These are phyloP conservation scores for Curvularia sp. DNA, from an alignment of 2,329 filamentous ascomycete genomes.

Conservation along the genomic window DNA sequence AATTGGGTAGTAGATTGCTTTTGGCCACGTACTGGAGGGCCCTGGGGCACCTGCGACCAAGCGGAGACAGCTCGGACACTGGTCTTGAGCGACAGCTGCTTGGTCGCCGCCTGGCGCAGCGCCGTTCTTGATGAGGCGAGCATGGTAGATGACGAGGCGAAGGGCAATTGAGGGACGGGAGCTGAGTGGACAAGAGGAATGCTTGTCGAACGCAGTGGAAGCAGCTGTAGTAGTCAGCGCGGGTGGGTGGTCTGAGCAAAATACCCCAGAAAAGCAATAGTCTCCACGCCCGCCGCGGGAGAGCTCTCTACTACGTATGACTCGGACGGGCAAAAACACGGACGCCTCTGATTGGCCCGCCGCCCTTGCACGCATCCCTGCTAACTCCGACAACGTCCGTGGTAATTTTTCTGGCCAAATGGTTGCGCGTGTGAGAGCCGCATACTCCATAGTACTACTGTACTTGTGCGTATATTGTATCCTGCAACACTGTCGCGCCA, in stretches of 20 bases:
- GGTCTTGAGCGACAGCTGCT: slow-evolving; percentile 43
- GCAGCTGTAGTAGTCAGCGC: slow-evolving; percentile 13
- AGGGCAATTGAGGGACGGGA: slow-evolving; percentile 13
- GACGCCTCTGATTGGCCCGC: slow-evolving; percentile 27
- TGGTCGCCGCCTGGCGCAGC: slow-evolving; percentile 48
- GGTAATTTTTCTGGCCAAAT: slow-evolving; percentile 28
- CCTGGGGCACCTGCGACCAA: slow-evolving; percentile 91
- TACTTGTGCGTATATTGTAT: not conserved
- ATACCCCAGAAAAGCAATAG: slow-evolving; percentile 40
- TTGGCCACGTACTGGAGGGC: slow-evolving; percentile 78
- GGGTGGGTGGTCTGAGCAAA: slow-evolving; percentile 32
- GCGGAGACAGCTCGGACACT: slow-evolving; percentile 73
- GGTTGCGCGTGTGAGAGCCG: slow-evolving; percentile 15
- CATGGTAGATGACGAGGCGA: slow-evolving; percentile 27
- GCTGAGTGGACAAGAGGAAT: slow-evolving; percentile 20
- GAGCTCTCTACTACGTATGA: slow-evolving; percentile 22
- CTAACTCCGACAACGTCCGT: slow-evolving; percentile 20
- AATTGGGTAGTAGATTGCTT: slow-evolving; percentile 19
- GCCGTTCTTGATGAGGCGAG: slow-evolving; percentile 49
- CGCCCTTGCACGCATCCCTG: slow-evolving; percentile 15
- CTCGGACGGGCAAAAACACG: slow-evolving; percentile 14
- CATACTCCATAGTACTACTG: not conserved
- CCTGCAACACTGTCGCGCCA: not conserved
- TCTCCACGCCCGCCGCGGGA: slow-evolving; percentile 26
- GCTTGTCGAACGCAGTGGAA: slow-evolving; percentile 12